A percentile compares a stretch with the other conserved stretches of the same genome.
Conservation (phyloP, 768 basidiomycete genomes). For the Macrolepiota albuminosa region DNA sequence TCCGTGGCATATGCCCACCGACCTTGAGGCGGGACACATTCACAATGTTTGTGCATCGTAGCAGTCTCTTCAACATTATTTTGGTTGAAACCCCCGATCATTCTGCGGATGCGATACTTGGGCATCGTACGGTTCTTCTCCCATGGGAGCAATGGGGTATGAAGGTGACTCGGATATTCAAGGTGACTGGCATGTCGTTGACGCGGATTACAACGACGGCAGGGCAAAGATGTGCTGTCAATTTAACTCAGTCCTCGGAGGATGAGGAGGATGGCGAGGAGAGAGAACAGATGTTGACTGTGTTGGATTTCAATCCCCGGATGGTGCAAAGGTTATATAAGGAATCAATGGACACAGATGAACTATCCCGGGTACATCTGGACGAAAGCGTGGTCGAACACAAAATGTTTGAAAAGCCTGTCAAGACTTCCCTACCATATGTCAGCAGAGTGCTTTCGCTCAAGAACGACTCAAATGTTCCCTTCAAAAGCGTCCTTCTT, state of each 20-base stretch:
- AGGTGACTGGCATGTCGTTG: background rate
- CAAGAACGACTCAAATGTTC: no score
- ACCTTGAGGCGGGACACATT: background rate
- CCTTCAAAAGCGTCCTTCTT: no score
- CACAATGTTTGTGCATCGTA: conserved; percentile 1
- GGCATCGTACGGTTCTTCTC: background rate
- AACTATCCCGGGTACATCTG: background rate
- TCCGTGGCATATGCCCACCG: background rate
- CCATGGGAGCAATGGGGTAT: conserved; percentile 1
- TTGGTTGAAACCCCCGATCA: background rate
- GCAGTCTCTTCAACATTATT: background rate
- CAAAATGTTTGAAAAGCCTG: background rate
- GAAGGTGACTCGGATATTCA: background rate
- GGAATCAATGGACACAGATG: no score
- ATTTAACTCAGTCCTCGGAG: no score
- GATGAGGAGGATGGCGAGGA: no score
- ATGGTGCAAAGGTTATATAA: background rate
- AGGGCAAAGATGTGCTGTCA: no score
- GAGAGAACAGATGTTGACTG: background rate
- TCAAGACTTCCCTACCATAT: no score
- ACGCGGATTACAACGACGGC: conserved; percentile 1
- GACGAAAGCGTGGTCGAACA: background rate
- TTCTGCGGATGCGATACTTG: background rate
- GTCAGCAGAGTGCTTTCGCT: no score
- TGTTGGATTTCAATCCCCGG: background rate